Base-by-base conservation (phyloP, 148 eudicot species). In the Cornus controversa region DNA sequence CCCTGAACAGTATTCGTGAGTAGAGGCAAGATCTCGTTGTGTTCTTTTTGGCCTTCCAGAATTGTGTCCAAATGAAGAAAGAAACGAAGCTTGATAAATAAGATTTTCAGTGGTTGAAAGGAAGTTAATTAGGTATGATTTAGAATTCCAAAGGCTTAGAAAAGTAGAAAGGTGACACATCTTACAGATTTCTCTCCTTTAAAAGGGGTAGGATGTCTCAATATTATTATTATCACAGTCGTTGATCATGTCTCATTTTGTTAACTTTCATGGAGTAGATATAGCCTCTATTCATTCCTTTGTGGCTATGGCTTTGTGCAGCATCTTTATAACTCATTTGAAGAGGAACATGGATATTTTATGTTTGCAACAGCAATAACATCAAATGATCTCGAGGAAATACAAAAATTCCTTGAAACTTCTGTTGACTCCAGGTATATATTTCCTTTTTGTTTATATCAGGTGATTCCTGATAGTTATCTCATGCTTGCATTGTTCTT, bases 331-430 rank as follows among this genome's bases (percentile, higher is more conserved):
- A 81, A 84, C 69, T 93, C 99, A 64, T 93, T 96, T 81, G 89
- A 83, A 82, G 98, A 90, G 87, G 94, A 93, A 63, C 79, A 84
- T 76, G 92, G 97, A 57, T 90, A 29, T 83, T 86, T 96, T 73
- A 94, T 93, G 82, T 90, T 91, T 88, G 98, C 99, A 66, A 91
- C 93, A 84, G 85, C 90, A 60, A 82, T 91, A 75, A 87, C 87
- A 70, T 96, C 98, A 65, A 89, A 75, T 77, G 99, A 96, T 89
- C 89, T 96, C 28, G 98, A 93, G 80, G 98, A 96, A 81, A 96
- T 96, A 86, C 94, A 91, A 47, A 93, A 88, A 78, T 96, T 96
- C 87, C 96, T 96, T 78, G 98, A 96, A 25, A 86, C 88, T 80
- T 80, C 99, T 85, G 97, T 96, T 78, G 85, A 85, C 81, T 77